Percentiles rank a stretch among this genome's conserved stretches.
Conservation (phyloP, 805 yeast genomes). For the Saccharomycopsis sp. region DNA sequence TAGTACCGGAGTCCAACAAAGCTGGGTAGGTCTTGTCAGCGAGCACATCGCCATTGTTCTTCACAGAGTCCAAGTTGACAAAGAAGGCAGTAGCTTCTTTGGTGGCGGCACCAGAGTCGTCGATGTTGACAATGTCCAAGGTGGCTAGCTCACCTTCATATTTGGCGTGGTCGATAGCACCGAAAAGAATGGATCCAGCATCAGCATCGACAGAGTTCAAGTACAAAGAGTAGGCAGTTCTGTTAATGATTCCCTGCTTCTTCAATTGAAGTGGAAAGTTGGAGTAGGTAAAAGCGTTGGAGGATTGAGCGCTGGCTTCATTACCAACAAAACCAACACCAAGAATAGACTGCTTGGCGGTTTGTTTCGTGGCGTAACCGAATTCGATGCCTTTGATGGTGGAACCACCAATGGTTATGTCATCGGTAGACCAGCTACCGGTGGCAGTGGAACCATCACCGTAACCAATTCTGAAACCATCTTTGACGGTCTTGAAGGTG, state of each 20-base stretch:
- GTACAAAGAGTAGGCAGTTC: conserved; percentile 41
- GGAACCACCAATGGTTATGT: conserved; percentile 20
- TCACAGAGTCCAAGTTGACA: conserved; percentile 17
- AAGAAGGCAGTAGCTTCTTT: conserved; percentile 18
- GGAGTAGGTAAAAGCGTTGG: conserved; percentile 20
- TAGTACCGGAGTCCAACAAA: conserved; percentile 39
- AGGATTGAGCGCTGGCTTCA: conserved; percentile 38
- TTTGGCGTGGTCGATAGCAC: conserved; percentile 48
- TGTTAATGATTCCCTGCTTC: conserved; percentile 35
- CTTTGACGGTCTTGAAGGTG: conserved; percentile 28
- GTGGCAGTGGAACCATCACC: conserved; percentile 43
- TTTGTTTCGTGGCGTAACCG: conserved; percentile 19
- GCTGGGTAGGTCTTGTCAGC: conserved; percentile 30
- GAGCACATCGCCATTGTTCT: conserved; percentile 24
- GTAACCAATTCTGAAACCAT: conserved; percentile 37
- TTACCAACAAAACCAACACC: conserved; percentile 17
- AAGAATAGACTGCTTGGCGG: conserved; percentile 10
- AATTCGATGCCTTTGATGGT: conserved; percentile 10
- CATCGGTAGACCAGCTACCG: conserved; percentile 36
- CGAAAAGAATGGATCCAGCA: conserved; percentile 41
- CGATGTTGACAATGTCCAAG: conserved; percentile 23
- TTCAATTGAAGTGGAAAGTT: conserved; percentile 30
- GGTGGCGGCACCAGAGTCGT: conserved; percentile 15
- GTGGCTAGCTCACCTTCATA: conserved; percentile 37
- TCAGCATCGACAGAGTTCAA: conserved; percentile 28